A percentile compares a stretch with the other conserved stretches of the same genome.
Evolutionary conservation across 306 rosid genomes (phyloP).

Genomic region (Sicyos baderoa): DNA sequence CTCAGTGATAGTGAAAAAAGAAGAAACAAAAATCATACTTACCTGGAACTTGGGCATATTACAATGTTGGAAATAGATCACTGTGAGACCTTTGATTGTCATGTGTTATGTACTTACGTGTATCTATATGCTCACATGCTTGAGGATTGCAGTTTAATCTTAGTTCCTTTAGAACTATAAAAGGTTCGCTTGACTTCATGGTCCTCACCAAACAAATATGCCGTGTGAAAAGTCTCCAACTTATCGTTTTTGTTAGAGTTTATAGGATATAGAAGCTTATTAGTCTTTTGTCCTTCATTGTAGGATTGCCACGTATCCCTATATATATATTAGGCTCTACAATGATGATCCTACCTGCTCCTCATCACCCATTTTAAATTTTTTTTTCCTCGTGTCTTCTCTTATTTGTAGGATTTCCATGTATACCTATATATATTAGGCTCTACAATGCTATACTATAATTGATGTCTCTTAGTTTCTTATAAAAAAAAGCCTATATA

Average conservation of each 20-base stretch:
- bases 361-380: not conserved
- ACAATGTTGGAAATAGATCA: not conserved
- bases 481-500: not conserved
- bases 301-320: too few species aligned
- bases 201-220: not conserved
- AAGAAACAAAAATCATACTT: not conserved
- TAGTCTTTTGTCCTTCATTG: too few species aligned
- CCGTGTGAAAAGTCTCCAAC: not conserved
- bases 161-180: constrained; percentile 16
- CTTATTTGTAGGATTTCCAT: too few species aligned
- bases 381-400: not conserved
- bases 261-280: too few species aligned
- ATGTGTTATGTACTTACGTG: not conserved
- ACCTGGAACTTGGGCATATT: not conserved
- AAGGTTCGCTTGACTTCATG: not conserved
- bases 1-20: too few species aligned
- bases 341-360: too few species aligned
- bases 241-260: not conserved
- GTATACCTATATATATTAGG: too few species aligned
- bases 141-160: not conserved
- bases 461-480: too few species aligned
- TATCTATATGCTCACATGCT: not conserved
- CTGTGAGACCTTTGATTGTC: constrained; percentile 6
- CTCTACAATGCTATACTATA: too few species aligned
- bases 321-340: not conserved